These are phyloP conservation scores for Cardamine resedifolia DNA, from an alignment of 345 rosid genomes.

Conservation along the genomic window DNA sequence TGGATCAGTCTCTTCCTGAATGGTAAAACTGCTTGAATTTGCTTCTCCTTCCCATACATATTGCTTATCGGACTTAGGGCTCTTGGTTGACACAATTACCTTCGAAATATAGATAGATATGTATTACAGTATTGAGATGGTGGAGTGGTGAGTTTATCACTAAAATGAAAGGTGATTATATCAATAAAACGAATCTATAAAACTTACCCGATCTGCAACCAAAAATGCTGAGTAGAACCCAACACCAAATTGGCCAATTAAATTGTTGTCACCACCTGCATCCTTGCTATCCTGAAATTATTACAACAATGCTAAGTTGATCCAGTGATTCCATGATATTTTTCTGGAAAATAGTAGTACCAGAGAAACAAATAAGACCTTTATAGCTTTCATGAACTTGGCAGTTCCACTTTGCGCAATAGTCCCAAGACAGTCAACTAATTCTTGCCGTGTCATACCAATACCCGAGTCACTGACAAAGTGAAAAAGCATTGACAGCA, in stretches of 20 bases:
- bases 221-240: conserved; percentile 96
- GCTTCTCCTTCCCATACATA: conserved; percentile 97
- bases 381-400: conserved; percentile 83
- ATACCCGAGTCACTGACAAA: conserved; percentile 82
- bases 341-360: neutral
- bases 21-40: conserved; percentile 77
- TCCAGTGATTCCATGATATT: neutral
- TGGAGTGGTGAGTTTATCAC: conserved; percentile 1
- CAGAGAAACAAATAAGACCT: conserved; percentile 48
- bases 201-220: conserved; percentile 79
- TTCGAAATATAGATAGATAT: conserved; percentile 14
- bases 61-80: conserved; percentile 90
- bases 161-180: conserved; percentile 1
- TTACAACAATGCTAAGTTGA: conserved; percentile 27
- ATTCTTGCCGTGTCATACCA: conserved; percentile 92
- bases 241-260: conserved; percentile 98
- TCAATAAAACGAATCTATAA: neutral
- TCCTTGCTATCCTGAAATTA: conserved; percentile 81
- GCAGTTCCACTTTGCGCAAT: conserved; percentile 99
- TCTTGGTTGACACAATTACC: conserved; percentile 89
- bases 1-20: conserved; percentile 86
- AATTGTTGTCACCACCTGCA: conserved; percentile 72
- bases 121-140: neutral
- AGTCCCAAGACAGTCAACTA: conserved; percentile 95
- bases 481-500: conserved; percentile 7